Evolutionary conservation across 345 rosid genomes (phyloP).

Genomic region (Lumnitzera racemosa): DNA sequence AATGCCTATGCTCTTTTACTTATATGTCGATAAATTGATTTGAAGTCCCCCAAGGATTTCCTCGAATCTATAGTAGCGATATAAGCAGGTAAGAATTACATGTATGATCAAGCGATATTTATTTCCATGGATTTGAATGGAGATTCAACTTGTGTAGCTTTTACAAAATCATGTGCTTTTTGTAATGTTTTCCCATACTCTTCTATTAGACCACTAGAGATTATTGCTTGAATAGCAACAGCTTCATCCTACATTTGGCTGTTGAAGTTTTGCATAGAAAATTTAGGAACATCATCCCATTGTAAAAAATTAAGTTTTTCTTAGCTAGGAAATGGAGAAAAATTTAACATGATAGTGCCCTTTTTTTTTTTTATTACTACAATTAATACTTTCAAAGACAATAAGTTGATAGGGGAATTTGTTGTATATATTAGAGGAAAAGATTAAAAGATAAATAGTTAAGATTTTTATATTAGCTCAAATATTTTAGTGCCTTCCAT

Average conservation of each 20-base stretch:
- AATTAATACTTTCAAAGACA: too few species aligned
- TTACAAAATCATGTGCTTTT: constrained; percentile 51
- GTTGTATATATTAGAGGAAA: too few species aligned
- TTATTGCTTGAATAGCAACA: constrained; percentile 51
- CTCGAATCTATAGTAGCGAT: constrained; percentile 27
- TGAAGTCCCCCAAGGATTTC: constrained; percentile 50
- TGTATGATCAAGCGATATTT: too few species aligned
- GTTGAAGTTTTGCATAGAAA: constrained; percentile 36
- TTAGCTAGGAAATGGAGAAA: not conserved
- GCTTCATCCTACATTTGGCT: constrained; percentile 62
- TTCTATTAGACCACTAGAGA: constrained; percentile 30
- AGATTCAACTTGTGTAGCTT: constrained; percentile 48
- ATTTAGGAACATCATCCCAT: too few species aligned
- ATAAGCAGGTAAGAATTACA: too few species aligned
- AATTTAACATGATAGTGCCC: too few species aligned
- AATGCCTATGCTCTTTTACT: constrained; percentile 68
- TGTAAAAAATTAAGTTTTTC: constrained; percentile 9
- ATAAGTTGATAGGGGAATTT: too few species aligned
- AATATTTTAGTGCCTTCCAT: too few species aligned
- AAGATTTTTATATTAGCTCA: too few species aligned
- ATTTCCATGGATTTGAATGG: too few species aligned
- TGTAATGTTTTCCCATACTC: constrained; percentile 37
- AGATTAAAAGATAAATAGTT: too few species aligned
- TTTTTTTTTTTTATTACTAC: too few species aligned
- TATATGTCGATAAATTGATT: constrained; percentile 54